phyloP scores from a whole-genome alignment of 2,329 filamentous ascomycete species.

The Hypoxylon sp. region DNA sequence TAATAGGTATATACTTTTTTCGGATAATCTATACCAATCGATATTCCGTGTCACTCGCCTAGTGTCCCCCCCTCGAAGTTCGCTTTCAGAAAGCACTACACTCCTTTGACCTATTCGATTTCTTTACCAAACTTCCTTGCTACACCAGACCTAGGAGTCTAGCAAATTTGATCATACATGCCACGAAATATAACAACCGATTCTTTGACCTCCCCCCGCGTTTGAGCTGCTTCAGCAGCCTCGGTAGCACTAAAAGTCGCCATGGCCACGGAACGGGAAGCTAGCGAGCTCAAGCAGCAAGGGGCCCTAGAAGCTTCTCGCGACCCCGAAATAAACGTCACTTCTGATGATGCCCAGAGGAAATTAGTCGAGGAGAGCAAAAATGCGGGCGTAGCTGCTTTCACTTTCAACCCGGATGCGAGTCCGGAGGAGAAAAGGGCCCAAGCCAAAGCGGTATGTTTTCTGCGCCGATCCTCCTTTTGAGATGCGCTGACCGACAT shows the following conservation, averaged over 20 bases:
- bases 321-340: slow-evolving; percentile 73
- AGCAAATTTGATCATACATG: slow-evolving; percentile 14
- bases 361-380: slow-evolving; percentile 79
- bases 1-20: too few relatives aligned
- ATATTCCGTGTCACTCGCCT: slow-evolving; percentile 9
- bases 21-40: slow-evolving; percentile 15
- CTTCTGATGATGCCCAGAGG: slow-evolving; percentile 75
- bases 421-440: slow-evolving; percentile 83
- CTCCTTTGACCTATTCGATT: slow-evolving; percentile 19
- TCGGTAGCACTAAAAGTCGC: slow-evolving; percentile 22
- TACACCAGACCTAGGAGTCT: background rate
- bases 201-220: slow-evolving; percentile 2
- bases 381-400: slow-evolving; percentile 81
- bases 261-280: slow-evolving; percentile 49
- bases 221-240: slow-evolving; percentile 44
- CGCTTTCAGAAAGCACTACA: slow-evolving; percentile 2
- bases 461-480: slow-evolving; percentile 11
- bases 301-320: slow-evolving; percentile 79
- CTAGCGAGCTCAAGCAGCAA: slow-evolving; percentile 79
- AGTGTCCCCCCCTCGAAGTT: background rate
- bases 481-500: slow-evolving; percentile 17
- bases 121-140: slow-evolving; percentile 11
- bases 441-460: slow-evolving; percentile 77
- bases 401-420: slow-evolving; percentile 87
- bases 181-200: slow-evolving; percentile 12